Base-by-base conservation (phyloP, 441 rosid genomes). In the Pelargonium myrrhifolium region DNA sequence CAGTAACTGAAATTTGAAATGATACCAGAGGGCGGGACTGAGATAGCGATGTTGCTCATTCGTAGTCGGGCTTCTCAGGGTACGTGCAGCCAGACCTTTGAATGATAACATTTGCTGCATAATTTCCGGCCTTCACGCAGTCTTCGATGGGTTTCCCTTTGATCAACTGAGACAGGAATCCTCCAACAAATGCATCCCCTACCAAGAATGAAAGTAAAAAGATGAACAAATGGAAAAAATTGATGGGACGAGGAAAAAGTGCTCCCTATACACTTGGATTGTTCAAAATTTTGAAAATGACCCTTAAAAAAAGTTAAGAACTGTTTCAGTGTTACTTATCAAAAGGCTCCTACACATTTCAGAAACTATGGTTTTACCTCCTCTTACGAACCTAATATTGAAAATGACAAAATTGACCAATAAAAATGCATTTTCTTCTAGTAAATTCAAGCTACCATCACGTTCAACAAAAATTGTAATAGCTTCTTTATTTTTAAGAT, bases 161-260 rank as follows among this genome's bases (percentile, higher is more conserved):
- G 42, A 92, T 86, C 83, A 94, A 72, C 74, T 92, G 98, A 9
- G 98, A 87, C 58, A 92, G 71, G 74, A 89, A 89, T 65, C 98
- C 98, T 58, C 97, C 98, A 22, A 94, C 99, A 72, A 94, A 92
- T 43, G 99, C 97, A 85, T 89, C 98, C 65, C 98, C 98, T 92
- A 69, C 35, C 60, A n/a, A 31, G 39, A 40, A 9, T 62, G 7
- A 63, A 14, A 31, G 2, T 49, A 1, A 6, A 20, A 9, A 3
- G 18, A 47, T 47, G 4, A 47, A 17, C n/a, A 47, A 47, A 12
- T 28, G 3, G 4, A 8, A 11, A 15, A 4, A 1, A 3, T 45
- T 12, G 15, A 53, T 4, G 60, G 20, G 1, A 43, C 4, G 9
- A 7, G 14, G 1, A 43, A 7, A n/a, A n/a, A n/a, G n/a, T n/a